phyloP scores from a whole-genome alignment of 2,329 filamentous ascomycete species.

The Fusarium tupiense region DNA sequence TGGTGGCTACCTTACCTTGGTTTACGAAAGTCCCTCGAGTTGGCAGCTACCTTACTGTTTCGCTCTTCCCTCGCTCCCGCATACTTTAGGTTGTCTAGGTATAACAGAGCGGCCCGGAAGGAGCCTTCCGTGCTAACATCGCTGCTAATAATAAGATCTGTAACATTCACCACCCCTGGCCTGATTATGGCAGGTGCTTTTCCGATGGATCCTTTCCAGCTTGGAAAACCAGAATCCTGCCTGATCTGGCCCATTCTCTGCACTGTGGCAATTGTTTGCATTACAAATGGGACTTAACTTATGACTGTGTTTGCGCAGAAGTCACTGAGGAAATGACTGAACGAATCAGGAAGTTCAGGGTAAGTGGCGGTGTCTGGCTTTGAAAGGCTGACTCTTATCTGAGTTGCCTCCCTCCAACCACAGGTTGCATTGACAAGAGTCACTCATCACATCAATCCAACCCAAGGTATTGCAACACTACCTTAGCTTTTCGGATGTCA shows the following conservation, averaged over 20 bases:
- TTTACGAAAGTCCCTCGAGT: background rate
- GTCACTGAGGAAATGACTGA: conserved; percentile 12
- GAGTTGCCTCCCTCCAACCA: background rate
- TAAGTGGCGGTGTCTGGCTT: background rate
- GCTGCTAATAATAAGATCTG: background rate
- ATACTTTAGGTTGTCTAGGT: background rate
- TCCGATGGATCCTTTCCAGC: background rate
- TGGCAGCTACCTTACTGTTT: background rate
- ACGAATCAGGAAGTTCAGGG: conserved; percentile 5
- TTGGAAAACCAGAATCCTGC: background rate
- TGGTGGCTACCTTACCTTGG: background rate
- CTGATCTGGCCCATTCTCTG: background rate
- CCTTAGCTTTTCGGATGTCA: background rate
- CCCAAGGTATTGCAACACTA: background rate
- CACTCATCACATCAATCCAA: background rate
- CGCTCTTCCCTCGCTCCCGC: background rate
- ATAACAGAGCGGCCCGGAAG: background rate
- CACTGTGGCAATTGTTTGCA: background rate
- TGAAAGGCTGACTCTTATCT: background rate
- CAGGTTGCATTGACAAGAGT: background rate
- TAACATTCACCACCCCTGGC: background rate
- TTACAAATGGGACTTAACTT: background rate
- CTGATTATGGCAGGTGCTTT: background rate
- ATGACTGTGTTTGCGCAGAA: background rate
- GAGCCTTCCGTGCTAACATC: background rate